A percentile compares a stretch with the other conserved stretches of the same genome.
phyloP scores from a whole-genome alignment of 1,284 basidiomycete genomes.

The Tilletia indica region DNA sequence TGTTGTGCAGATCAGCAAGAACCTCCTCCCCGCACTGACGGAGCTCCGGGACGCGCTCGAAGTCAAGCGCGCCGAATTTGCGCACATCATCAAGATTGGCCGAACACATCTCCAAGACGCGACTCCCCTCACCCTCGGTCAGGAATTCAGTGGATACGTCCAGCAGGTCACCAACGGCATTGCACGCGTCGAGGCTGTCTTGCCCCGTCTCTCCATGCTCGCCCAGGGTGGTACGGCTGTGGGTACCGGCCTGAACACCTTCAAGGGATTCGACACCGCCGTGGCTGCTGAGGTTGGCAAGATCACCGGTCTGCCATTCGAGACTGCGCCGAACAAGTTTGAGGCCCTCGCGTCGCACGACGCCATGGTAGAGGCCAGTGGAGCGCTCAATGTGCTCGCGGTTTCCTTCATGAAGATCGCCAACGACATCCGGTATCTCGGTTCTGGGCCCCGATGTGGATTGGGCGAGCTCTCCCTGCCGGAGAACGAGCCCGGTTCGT shows the following conservation, averaged over 20 bases:
- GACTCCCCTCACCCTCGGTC: constrained; percentile 93
- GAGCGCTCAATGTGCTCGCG: constrained; percentile 90
- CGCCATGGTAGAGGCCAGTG: constrained; percentile 93
- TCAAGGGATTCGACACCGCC: constrained; percentile 91
- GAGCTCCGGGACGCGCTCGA: constrained; percentile 81
- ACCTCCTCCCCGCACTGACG: constrained; percentile 80
- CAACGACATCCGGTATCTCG: constrained; percentile 97
- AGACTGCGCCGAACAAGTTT: constrained; percentile 99
- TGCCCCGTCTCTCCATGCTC: constrained; percentile 84
- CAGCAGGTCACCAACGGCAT: constrained; percentile 91
- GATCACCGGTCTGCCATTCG: constrained; percentile 84
- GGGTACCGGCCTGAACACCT: constrained; percentile 93
- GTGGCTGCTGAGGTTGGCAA: constrained; percentile 89
- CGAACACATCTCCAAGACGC: constrained; percentile 96
- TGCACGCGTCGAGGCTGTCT: constrained; percentile 73
- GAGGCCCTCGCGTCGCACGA: constrained; percentile 96
- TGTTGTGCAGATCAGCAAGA: constrained; percentile 78
- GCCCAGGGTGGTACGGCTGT: constrained; percentile 99
- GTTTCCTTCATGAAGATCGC: constrained; percentile 99
- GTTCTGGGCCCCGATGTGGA: constrained; percentile 94
- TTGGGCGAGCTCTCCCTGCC: constrained; percentile 90
- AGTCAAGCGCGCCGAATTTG: constrained; percentile 68
- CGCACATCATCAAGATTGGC: constrained; percentile 87
- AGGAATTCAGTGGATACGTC: constrained; percentile 98
- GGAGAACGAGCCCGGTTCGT: constrained; percentile 98